Conservation (phyloP, 192 early-diverging fungal species). For the Gigaspora rosea region DNA sequence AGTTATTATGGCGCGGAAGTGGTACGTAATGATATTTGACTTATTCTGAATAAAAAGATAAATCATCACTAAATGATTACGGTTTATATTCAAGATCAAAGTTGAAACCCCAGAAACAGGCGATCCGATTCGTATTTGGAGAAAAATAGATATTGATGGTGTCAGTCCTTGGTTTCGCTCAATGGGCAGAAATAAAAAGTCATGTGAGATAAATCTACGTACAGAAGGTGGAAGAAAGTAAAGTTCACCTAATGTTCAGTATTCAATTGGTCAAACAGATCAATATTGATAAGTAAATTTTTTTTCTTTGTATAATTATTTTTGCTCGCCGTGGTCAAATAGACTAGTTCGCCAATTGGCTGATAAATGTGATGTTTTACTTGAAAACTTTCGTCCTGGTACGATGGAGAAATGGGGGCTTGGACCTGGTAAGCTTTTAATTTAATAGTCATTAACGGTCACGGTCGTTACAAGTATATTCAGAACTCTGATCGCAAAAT, state of each 20-base stretch:
- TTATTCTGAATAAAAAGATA: not conserved
- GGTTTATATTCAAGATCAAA: slow-evolving; percentile 38
- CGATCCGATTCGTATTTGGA: slow-evolving; percentile 50
- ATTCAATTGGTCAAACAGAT: too few species aligned
- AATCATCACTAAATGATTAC: not conserved
- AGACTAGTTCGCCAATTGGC: slow-evolving; percentile 22
- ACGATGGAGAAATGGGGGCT: slow-evolving; percentile 60
- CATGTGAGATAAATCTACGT: slow-evolving; percentile 46
- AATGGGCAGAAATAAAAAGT: slow-evolving; percentile 51
- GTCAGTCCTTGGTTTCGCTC: slow-evolving; percentile 51
- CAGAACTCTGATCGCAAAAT: too few species aligned
- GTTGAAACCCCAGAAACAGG: slow-evolving; percentile 48
- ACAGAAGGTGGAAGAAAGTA: slow-evolving; percentile 47
- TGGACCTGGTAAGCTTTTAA: slow-evolving; percentile 42
- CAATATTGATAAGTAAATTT: too few species aligned
- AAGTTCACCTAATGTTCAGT: not conserved
- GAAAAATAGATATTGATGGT: slow-evolving; percentile 48
- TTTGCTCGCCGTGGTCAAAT: not conserved
- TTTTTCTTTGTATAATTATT: not conserved
- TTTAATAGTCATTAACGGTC: not conserved
- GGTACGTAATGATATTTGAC: slow-evolving; percentile 33
- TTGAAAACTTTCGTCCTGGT: slow-evolving; percentile 58
- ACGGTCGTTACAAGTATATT: not conserved
- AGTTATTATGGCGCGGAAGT: slow-evolving; percentile 51
- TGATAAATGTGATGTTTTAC: slow-evolving; percentile 46